phyloP scores from a whole-genome alignment of 1,139 yeast species.

The Wickerhamomyces sp. region DNA sequence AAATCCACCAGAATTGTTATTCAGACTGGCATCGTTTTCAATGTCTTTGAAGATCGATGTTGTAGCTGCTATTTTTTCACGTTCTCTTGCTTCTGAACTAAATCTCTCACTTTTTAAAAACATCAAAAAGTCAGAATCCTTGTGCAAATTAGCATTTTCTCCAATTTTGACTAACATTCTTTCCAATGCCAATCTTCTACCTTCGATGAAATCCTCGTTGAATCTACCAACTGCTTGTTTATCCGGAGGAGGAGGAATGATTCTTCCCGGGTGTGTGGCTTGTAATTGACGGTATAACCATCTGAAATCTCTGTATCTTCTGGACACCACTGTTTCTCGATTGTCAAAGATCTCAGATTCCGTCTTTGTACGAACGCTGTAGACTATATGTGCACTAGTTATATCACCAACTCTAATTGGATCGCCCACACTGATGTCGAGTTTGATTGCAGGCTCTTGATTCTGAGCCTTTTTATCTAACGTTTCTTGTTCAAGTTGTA shows the following conservation, averaged over 20 bases:
- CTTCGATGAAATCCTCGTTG: constrained; percentile 84
- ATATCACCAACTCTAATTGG: constrained; percentile 91
- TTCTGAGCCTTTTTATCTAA: constrained; percentile 11
- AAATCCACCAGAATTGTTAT: constrained; percentile 24
- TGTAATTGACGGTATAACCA: constrained; percentile 89
- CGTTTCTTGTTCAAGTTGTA: constrained; percentile 10
- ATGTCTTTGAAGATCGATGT: constrained; percentile 33
- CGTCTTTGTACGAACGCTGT: constrained; percentile 63
- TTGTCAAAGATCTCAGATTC: constrained; percentile 32
- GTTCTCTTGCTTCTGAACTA: constrained; percentile 56
- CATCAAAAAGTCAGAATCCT: constrained; percentile 71
- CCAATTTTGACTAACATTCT: constrained; percentile 75
- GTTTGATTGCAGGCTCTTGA: constrained; percentile 25
- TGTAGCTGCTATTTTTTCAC: constrained; percentile 49
- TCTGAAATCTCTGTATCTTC: constrained; percentile 79
- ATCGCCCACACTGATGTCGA: constrained; percentile 78
- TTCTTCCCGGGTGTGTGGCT: constrained; percentile 80
- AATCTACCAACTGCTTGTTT: constrained; percentile 90
- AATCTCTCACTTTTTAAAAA: constrained; percentile 77
- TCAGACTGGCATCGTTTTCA: constrained; percentile 20
- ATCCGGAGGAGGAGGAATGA: constrained; percentile 96
- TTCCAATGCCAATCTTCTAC: constrained; percentile 80
- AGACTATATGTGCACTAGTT: constrained; percentile 84
- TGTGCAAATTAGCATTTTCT: constrained; percentile 47
- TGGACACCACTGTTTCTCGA: constrained; percentile 47